These are phyloP conservation scores for Boletus subcaerulescens DNA, from an alignment of 768 basidiomycete species.

Conservation along the genomic window DNA sequence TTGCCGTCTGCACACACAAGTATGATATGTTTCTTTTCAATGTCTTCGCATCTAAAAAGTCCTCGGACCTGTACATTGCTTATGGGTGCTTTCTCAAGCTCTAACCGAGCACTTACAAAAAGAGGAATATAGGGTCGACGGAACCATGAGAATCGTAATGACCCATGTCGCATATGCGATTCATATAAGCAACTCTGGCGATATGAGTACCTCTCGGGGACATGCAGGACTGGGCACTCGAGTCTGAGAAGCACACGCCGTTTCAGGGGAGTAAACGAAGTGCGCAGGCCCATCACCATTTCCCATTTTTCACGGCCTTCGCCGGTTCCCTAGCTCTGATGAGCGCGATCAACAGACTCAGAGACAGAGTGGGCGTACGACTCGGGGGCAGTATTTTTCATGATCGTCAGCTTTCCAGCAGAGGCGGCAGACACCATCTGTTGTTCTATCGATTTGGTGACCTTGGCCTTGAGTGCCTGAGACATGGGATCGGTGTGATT, in stretches of 20 bases:
- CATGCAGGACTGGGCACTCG: not conserved
- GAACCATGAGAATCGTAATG: not conserved
- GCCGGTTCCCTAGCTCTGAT: constrained; percentile 18
- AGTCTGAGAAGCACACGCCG: constrained; percentile 2
- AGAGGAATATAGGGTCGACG: not conserved
- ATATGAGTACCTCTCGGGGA: not conserved
- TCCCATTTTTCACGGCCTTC: constrained; percentile 15
- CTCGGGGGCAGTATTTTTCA: constrained; percentile 60
- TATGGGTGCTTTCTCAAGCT: not conserved
- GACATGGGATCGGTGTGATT: not conserved
- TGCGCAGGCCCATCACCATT: constrained; percentile 15
- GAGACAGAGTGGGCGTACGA: constrained; percentile 17
- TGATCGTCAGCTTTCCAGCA: constrained; percentile 86
- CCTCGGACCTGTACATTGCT: not conserved
- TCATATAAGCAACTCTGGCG: constrained; percentile 1
- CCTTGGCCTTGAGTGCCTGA: constrained; percentile 84
- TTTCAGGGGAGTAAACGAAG: not conserved
- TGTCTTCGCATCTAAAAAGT: constrained; percentile 3
- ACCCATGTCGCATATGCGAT: not conserved
- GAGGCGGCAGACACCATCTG: constrained; percentile 91
- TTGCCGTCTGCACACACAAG: constrained; percentile 9
- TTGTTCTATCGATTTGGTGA: constrained; percentile 86
- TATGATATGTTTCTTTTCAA: constrained; percentile 20
- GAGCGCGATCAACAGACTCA: not conserved
- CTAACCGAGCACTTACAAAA: not conserved